These are phyloP conservation scores for Eucommia ulmoides DNA, from an alignment of 257 asterid species.

Conservation along the genomic window DNA sequence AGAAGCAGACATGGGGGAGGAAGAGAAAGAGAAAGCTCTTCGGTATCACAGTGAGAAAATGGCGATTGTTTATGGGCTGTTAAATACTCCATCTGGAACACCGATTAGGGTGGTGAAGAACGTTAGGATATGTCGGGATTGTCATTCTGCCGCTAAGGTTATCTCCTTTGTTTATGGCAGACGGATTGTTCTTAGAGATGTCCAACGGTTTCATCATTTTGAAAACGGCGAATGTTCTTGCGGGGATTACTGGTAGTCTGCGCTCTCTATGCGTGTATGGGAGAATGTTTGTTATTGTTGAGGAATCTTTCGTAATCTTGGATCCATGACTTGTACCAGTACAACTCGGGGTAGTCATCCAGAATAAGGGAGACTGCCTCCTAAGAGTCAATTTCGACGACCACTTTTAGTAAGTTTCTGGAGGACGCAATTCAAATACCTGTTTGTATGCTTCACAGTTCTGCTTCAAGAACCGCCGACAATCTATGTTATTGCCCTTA, in stretches of 20 bases:
- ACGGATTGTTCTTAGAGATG: slow-evolving; percentile 21
- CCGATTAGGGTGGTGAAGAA: slow-evolving; percentile 23
- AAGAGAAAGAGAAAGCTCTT: slow-evolving; percentile 22
- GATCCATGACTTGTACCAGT: too few species aligned
- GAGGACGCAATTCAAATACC: too few species aligned
- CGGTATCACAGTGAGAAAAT: slow-evolving; percentile 34
- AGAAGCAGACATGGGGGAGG: slow-evolving; percentile 15
- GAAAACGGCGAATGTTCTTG: slow-evolving; percentile 31
- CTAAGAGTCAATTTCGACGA: too few species aligned
- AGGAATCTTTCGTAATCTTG: too few species aligned
- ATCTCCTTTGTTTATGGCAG: slow-evolving; percentile 16
- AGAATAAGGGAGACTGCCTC: too few species aligned
- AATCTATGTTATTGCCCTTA: too few species aligned
- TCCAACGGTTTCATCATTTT: slow-evolving; percentile 32
- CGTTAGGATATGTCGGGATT: slow-evolving; percentile 27
- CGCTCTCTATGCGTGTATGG: too few species aligned
- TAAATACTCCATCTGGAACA: slow-evolving; percentile 22
- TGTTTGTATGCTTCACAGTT: too few species aligned
- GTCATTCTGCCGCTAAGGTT: slow-evolving; percentile 28
- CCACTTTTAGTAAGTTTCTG: too few species aligned
- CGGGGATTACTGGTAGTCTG: slow-evolving; percentile 33
- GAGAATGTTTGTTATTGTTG: too few species aligned
- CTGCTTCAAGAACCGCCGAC: too few species aligned
- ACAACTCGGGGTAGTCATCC: too few species aligned
- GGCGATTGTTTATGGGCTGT: slow-evolving; percentile 28